phyloP scores from a whole-genome alignment of 2,329 filamentous ascomycete genomes.

The Pezicula radicicola region DNA sequence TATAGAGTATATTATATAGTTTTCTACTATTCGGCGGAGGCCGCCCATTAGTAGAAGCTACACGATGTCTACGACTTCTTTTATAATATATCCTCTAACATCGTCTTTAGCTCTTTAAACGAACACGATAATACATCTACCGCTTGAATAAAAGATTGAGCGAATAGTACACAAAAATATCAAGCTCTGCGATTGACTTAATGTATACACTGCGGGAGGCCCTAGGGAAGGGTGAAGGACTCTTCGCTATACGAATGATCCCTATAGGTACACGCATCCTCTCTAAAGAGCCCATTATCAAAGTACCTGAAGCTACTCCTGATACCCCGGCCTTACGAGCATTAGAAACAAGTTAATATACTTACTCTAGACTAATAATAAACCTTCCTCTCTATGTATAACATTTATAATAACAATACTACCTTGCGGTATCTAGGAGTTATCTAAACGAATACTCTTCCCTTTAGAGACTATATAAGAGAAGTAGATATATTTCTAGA shows the following conservation, averaged over 20 bases:
- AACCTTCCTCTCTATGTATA: slow-evolving; percentile 12
- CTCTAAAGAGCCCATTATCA: slow-evolving; percentile 35
- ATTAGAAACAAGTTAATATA: slow-evolving; percentile 8
- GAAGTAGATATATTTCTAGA: slow-evolving; percentile 31
- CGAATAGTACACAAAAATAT: too few species aligned
- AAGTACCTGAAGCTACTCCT: slow-evolving; percentile 7
- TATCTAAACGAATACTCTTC: slow-evolving; percentile 12
- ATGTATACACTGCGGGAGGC: slow-evolving; percentile 21
- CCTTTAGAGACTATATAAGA: slow-evolving; percentile 17
- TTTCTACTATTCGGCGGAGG: too few species aligned
- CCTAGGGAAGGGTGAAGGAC: slow-evolving; percentile 37
- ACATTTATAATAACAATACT: slow-evolving; percentile 8
- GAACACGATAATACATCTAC: too few species aligned
- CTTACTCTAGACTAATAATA: slow-evolving; percentile 5
- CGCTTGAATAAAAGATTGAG: too few species aligned
- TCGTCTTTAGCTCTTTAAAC: too few species aligned
- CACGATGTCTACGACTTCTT: too few species aligned
- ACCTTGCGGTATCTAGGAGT: slow-evolving; percentile 10
- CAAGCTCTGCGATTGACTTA: too few species aligned
- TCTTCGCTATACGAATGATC: slow-evolving; percentile 34
- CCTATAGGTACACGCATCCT: slow-evolving; percentile 36
- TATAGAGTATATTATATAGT: too few species aligned
- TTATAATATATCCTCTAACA: too few species aligned
- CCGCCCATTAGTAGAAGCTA: too few species aligned
- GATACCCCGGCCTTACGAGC: not conserved